Evolutionary conservation across 768 basidiomycete genomes (phyloP).

Genomic region (Asterophora parasitica): DNA sequence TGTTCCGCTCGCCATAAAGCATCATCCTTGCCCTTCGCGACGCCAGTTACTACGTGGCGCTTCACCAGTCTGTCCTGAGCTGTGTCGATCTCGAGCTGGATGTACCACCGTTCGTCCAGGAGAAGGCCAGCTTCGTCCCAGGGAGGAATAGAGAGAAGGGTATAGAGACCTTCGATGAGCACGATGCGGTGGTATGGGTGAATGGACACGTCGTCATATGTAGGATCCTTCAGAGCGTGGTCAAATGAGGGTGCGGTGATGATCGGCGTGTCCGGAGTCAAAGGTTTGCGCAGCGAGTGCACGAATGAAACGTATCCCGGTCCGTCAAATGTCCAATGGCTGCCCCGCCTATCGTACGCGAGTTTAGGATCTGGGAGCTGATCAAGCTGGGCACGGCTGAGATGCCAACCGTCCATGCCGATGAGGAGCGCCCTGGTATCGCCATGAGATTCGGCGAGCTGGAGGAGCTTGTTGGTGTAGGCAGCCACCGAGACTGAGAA

Average conservation of each 20-base stretch:
- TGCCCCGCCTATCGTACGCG: slow-evolving; percentile 79
- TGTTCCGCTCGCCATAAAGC: slow-evolving; percentile 68
- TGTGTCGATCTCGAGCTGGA: slow-evolving; percentile 51
- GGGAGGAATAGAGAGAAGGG: slow-evolving; percentile 64
- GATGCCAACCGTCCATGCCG: slow-evolving; percentile 91
- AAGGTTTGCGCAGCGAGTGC: slow-evolving; percentile 40
- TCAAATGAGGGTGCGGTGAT: slow-evolving; percentile 80
- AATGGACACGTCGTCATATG: slow-evolving; percentile 53
- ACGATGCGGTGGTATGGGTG: slow-evolving; percentile 67
- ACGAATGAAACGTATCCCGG: slow-evolving; percentile 68
- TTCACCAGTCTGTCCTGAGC: slow-evolving; percentile 59
- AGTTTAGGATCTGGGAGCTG: slow-evolving; percentile 67
- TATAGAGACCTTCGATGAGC: slow-evolving; percentile 88
- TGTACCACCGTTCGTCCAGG: slow-evolving; percentile 78
- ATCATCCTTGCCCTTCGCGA: slow-evolving; percentile 59
- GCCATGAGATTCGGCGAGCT: slow-evolving; percentile 1
- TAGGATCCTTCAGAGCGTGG: slow-evolving; percentile 85
- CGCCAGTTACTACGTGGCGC: slow-evolving; percentile 75
- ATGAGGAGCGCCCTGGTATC: slow-evolving; percentile 53
- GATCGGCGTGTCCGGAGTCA: slow-evolving; percentile 18
- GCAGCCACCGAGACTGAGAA: slow-evolving; percentile 57
- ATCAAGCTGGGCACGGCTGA: slow-evolving; percentile 74
- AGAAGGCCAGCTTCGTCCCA: slow-evolving; percentile 64
- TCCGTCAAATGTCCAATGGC: slow-evolving; percentile 89
- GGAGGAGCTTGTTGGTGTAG: slow-evolving; percentile 43